A percentile compares a stretch with the other conserved stretches of the same genome.
phyloP scores from a whole-genome alignment of 169 alveolate genomes.

The Cryptosporidium xiaoi region DNA sequence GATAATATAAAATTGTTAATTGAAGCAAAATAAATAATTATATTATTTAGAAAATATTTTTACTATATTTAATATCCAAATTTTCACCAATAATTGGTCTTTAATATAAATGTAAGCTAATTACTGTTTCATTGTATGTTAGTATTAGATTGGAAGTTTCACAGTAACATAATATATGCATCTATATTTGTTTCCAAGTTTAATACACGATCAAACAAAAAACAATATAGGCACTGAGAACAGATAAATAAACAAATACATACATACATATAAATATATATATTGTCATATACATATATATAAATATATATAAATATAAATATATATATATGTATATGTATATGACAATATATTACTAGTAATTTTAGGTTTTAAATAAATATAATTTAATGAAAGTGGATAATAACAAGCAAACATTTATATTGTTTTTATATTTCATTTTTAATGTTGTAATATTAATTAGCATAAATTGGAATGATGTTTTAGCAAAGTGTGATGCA shows the following conservation, averaged over 20 bases:
- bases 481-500: constrained; percentile 9
- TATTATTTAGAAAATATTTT: too few relatives aligned
- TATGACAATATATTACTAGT: neutral
- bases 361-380: neutral
- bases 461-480: neutral
- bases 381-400: constrained; percentile 21
- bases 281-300: neutral
- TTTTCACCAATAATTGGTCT: too few relatives aligned
- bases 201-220: too few relatives aligned
- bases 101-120: too few relatives aligned
- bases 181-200: too few relatives aligned
- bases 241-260: neutral
- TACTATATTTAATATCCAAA: too few relatives aligned
- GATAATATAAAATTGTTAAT: too few relatives aligned
- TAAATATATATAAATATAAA: neutral
- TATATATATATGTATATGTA: neutral
- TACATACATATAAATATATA: neutral
- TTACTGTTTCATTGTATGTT: too few relatives aligned
- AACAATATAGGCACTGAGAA: too few relatives aligned
- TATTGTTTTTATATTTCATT: constrained; percentile 10
- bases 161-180: too few relatives aligned
- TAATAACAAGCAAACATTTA: neutral
- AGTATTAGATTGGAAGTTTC: too few relatives aligned
- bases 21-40: too few relatives aligned
- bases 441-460: neutral